Percentiles rank a stretch among this genome's conserved stretches.
Conservation (phyloP, 2,329 filamentous ascomycete genomes). For the Sphaerulina musiva region DNA sequence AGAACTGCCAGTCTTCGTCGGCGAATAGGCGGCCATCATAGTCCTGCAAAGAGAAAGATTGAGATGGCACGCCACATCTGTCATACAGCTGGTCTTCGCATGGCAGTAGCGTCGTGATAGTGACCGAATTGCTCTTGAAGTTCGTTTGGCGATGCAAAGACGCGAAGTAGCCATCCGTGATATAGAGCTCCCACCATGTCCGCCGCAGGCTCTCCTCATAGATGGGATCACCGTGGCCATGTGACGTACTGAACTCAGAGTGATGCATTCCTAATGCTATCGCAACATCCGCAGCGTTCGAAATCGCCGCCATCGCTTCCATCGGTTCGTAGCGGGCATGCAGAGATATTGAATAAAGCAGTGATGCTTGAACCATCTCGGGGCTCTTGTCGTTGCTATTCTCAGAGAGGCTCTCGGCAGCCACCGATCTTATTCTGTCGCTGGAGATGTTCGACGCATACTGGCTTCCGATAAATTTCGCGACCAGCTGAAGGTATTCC, state of each 20-base stretch:
- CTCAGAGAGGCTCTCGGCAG: conserved; percentile 50
- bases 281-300: conserved; percentile 62
- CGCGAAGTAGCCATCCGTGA: conserved; percentile 78
- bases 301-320: conserved; percentile 60
- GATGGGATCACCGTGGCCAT: conserved; percentile 59
- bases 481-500: conserved; percentile 47
- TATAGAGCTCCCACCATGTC: conserved; percentile 84
- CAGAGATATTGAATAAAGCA: conserved; percentile 69
- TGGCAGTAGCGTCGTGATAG: conserved; percentile 64
- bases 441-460: conserved; percentile 36
- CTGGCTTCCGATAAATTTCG: conserved; percentile 52
- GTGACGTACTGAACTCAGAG: conserved; percentile 56
- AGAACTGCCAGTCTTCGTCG: conserved; percentile 64
- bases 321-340: conserved; percentile 69
- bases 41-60: conserved; percentile 59
- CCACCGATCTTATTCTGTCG: conserved; percentile 37
- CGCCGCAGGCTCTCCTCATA: conserved; percentile 77
- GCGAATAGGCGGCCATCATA: conserved; percentile 73
- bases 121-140: conserved; percentile 62
- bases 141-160: conserved; percentile 68
- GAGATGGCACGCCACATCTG: conserved; percentile 40
- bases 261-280: conserved; percentile 71
- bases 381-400: conserved; percentile 18
- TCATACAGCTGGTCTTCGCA: conserved; percentile 73
- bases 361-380: conserved; percentile 67